Conservation (phyloP, 2,329 filamentous ascomycete genomes). For the Pseudocercospora fuligena region DNA sequence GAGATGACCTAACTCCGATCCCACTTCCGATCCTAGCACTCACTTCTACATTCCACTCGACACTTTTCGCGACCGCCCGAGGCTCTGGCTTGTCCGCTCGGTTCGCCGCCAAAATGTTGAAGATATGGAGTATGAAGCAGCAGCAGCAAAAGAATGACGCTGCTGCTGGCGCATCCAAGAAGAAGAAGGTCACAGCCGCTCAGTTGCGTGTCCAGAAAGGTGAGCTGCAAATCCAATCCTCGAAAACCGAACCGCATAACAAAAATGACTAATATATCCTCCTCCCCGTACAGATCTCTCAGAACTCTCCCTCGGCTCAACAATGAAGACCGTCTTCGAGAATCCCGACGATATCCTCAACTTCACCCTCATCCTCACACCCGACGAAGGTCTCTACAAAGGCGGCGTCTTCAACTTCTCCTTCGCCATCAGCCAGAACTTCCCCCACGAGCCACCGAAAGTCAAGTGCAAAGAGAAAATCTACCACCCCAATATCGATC, state of each 20-base stretch:
- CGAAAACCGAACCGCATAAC: not conserved
- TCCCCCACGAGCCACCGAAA: slow-evolving; percentile 96
- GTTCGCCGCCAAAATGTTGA: slow-evolving; percentile 74
- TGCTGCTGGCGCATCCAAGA: slow-evolving; percentile 75
- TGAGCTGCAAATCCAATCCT: slow-evolving; percentile 44
- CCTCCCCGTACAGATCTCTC: slow-evolving; percentile 68
- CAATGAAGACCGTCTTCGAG: slow-evolving; percentile 81
- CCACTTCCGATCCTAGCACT: not conserved
- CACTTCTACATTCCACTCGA: not conserved
- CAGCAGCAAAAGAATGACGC: slow-evolving; percentile 95
- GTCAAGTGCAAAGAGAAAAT: slow-evolving; percentile 98
- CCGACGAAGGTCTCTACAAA: slow-evolving; percentile 89
- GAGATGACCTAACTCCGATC: not conserved
- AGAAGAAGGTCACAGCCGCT: slow-evolving; percentile 98
- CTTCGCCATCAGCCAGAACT: slow-evolving; percentile 91
- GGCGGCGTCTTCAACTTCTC: slow-evolving; percentile 85
- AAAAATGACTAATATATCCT: not conserved
- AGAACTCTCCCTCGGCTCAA: slow-evolving; percentile 76
- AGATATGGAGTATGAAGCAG: slow-evolving; percentile 98
- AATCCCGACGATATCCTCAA: slow-evolving; percentile 85
- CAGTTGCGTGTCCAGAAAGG: slow-evolving; percentile 96
- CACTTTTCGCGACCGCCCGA: not conserved
- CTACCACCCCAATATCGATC: slow-evolving; percentile 98
- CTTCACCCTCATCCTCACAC: slow-evolving; percentile 80
- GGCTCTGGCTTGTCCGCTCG: not conserved